These are phyloP conservation scores for Carallia pectinifolia DNA, from an alignment of 345 rosid genomes.

Conservation along the genomic window DNA sequence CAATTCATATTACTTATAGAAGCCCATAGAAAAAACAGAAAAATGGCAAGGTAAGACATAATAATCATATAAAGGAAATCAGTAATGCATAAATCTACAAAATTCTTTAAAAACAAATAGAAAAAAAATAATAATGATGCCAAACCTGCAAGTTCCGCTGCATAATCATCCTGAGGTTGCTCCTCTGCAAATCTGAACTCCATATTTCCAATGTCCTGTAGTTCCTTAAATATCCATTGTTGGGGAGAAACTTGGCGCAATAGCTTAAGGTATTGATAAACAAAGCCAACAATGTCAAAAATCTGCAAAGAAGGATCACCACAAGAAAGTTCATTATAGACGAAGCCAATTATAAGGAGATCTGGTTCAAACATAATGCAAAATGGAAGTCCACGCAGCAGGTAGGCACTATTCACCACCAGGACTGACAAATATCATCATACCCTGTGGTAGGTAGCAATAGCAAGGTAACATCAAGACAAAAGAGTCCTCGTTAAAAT, in stretches of 20 bases:
- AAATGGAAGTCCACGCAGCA: neutral
- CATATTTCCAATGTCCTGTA: constrained; percentile 91
- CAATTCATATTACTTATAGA: too few relatives aligned
- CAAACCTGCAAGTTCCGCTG: constrained; percentile 91
- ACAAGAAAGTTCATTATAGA: constrained; percentile 1
- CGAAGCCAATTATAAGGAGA: constrained; percentile 12
- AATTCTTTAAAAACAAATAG: neutral
- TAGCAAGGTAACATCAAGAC: neutral
- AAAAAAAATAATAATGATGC: constrained; percentile 15
- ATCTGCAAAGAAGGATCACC: constrained; percentile 40
- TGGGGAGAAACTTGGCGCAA: constrained; percentile 72
- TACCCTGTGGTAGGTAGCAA: neutral
- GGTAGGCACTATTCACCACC: neutral
- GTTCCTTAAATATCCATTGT: constrained; percentile 97
- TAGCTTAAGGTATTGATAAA: constrained; percentile 84
- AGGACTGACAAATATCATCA: neutral
- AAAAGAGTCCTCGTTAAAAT: too few relatives aligned
- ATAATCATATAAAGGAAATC: neutral
- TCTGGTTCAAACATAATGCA: neutral
- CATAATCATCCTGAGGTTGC: constrained; percentile 95
- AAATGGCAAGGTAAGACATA: too few relatives aligned
- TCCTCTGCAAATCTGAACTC: constrained; percentile 94
- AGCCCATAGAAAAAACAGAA: too few relatives aligned
- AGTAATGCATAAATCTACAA: neutral
- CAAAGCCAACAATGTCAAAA: constrained; percentile 71